Base-by-base conservation (phyloP, 495 filamentous ascomycete genomes). In the Penicillium tannophilum region DNA sequence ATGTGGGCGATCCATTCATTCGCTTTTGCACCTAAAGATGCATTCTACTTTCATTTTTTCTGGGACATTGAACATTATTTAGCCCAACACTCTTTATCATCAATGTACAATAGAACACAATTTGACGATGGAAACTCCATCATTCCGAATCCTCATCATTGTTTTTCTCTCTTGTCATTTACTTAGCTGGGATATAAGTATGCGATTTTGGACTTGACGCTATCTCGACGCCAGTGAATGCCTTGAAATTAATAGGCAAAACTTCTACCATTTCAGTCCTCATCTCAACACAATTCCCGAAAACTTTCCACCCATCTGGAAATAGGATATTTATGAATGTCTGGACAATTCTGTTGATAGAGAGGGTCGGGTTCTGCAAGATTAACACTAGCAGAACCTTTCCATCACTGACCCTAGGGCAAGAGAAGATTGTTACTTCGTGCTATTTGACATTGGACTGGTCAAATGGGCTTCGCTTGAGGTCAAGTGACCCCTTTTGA, bases 121-220 rank as follows among this genome's bases (percentile, higher is more conserved):
- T 88, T 86, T n/a, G 75, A 76, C 1, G 71, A 77, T 6, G 72
- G 68, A n/a, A 83, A 28, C 76, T 57, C 88, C 84, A 63, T 85
- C 76, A 63, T 85, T 83, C 9, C 85, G 79, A 84, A 85, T 88
- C 12, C 78, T 86, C 0, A 89, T 28, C 74, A 58, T 83, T 36
- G 9, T 3, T 7, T 12, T 36, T 36, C 33, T 36, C 9, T 10
- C 9, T 36, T 12, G 16, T 6, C 14, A 2, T 16, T 17, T 41
- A 1, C 20, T 23, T 1, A 23, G 20, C 16, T 41, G 16, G 14
- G 14, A 6, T 41, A 4, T 5, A n/a, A 4, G 7, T 41, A 41
- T 41, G 17, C 12, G 16, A 17, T 2, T 17, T 41, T 41, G 39
- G 39, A 41, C 39, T 3, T 6, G 39, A 41, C 14, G 2, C 14